Percentiles rank a stretch among this genome's conserved stretches.
Conservation (phyloP, 495 filamentous ascomycete genomes). For the Penicillium mononematosum region DNA sequence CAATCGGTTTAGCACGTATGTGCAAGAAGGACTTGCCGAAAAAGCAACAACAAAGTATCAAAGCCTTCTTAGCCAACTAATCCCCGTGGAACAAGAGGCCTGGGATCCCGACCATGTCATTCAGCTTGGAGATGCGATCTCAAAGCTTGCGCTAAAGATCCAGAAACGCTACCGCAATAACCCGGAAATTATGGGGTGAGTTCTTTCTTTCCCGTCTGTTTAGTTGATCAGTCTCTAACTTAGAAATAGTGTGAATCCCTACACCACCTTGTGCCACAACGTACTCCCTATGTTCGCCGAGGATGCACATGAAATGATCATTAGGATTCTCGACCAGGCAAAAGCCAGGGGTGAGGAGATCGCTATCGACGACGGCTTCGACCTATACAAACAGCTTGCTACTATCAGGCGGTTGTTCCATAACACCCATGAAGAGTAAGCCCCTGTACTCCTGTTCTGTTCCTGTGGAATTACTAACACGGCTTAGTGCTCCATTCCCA, state of each 20-base stretch:
- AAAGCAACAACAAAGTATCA: constrained; percentile 75
- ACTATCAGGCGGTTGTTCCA: constrained; percentile 77
- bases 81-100: constrained; percentile 70
- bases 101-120: constrained; percentile 89
- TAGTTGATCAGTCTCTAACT: constrained; percentile 24
- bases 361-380: constrained; percentile 85
- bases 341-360: constrained; percentile 71
- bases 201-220: constrained; percentile 4
- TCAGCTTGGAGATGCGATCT: constrained; percentile 79
- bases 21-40: constrained; percentile 68
- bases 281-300: constrained; percentile 87
- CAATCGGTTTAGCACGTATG: constrained; percentile 63
- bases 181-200: constrained; percentile 81
- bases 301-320: constrained; percentile 79
- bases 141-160: constrained; percentile 78
- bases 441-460: neutral
- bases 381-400: constrained; percentile 83
- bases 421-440: constrained; percentile 64
- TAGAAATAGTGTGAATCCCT: constrained; percentile 63
- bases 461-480: constrained; percentile 6
- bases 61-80: constrained; percentile 64
- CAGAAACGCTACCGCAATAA: constrained; percentile 89
- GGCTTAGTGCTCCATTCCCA: constrained; percentile 57
- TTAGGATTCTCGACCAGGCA: constrained; percentile 70
- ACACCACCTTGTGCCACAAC: constrained; percentile 74